Conservation (phyloP, 768 basidiomycete genomes). For the Mycena latifolia region DNA sequence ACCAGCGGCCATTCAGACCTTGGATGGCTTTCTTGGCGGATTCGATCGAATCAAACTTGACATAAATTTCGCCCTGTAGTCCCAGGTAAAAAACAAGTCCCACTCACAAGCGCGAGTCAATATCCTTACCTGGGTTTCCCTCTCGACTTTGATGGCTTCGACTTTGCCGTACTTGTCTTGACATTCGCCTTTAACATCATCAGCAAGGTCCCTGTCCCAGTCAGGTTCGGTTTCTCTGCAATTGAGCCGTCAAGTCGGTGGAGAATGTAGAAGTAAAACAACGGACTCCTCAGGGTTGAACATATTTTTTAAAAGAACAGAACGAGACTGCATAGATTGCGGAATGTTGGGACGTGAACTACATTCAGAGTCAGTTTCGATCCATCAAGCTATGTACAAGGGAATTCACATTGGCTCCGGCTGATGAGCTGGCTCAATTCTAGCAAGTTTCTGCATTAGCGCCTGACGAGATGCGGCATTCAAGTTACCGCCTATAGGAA, state of each 20-base stretch:
- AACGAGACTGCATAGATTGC: constrained; percentile 89
- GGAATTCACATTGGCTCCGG: constrained; percentile 72
- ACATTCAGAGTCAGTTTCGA: constrained; percentile 31
- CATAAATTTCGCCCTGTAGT: constrained; percentile 93
- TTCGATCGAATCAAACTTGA: constrained; percentile 88
- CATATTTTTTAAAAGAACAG: constrained; percentile 93
- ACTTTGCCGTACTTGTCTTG: constrained; percentile 92
- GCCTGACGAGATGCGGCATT: constrained; percentile 98
- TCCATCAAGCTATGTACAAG: neutral
- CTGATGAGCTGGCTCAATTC: constrained; percentile 78
- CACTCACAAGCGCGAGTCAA: no score
- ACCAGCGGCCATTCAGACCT: constrained; percentile 97
- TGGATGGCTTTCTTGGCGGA: constrained; percentile 87
- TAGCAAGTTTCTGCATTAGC: constrained; percentile 99
- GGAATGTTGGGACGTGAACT: constrained; percentile 86
- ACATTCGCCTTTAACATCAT: constrained; percentile 96
- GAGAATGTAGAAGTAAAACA: constrained; percentile 7
- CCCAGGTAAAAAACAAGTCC: neutral
- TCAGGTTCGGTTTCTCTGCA: constrained; percentile 92
- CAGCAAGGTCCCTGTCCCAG: constrained; percentile 96
- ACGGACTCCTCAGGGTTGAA: constrained; percentile 96
- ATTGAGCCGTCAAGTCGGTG: constrained; percentile 18
- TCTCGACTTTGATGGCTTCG: constrained; percentile 91
- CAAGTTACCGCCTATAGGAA: constrained; percentile 88
- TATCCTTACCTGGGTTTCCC: constrained; percentile 86